Base-by-base conservation (phyloP, 306 rosid genomes). In the Geum urbanum region DNA sequence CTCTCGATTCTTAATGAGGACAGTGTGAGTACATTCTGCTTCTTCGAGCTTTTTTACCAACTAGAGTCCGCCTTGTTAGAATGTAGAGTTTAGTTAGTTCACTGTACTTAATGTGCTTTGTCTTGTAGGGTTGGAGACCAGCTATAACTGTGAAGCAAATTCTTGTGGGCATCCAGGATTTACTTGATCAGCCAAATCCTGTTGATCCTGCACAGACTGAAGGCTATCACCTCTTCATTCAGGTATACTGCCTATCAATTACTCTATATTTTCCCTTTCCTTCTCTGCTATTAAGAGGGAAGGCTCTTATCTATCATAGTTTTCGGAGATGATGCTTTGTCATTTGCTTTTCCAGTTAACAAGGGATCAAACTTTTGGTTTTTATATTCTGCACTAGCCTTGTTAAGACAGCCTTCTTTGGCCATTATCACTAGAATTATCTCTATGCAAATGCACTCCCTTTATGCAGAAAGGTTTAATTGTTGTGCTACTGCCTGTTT, bases 181-280 rank as follows among this genome's bases (percentile, higher is more conserved):
- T 94, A 71, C 92, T 94, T 54, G 97, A 91, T 74, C 96, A 84
- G 82, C 99, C 99, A 46, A 94, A 94, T 79, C 95, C 97, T 59
- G 79, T 95, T 77, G 97, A 91, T 74, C 99, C 97, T 72, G 99
- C 99, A 19, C 98, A 94, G 83, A 90, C 98, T 13, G 98, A 94
- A 76, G 98, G 98, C 9, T 94, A 94, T 84, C 98, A 94, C 80
- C 89, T 90, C 74, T 94, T 90, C 77, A 94, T 94, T 82, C 97
- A 90, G 95, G 98, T 94, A 90, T 69, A 43, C 61, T 49, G 18
- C 48, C 67, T 63, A 49, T 12, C 18, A 46, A 74, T 10, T 37
- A 54, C 67, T 48, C 63, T 62, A 8, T 59, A 13, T 45, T 6
- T 56, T 10, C 71, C 27, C 19, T 27, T 46, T 47, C 51, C 51